These are phyloP conservation scores for Aspergillus sp. DNA, from an alignment of 2,329 filamentous ascomycete species.

Conservation along the genomic window DNA sequence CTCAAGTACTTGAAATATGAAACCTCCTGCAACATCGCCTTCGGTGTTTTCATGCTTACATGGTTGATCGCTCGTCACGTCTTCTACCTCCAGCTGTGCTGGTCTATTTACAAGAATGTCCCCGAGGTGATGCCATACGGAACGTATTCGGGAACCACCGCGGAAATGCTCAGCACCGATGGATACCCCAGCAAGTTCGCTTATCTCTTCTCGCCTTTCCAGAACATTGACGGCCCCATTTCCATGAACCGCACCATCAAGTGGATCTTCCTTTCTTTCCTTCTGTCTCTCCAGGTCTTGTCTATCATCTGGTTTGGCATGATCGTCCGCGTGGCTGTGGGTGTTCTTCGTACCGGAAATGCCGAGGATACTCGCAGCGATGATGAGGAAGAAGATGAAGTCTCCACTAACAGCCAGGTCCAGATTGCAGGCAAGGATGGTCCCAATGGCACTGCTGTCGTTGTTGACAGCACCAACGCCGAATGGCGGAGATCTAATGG, in stretches of 20 bases:
- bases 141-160: slow-evolving; percentile 60
- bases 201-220: slow-evolving; percentile 71
- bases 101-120: slow-evolving; percentile 69
- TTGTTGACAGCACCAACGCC: slow-evolving; percentile 21
- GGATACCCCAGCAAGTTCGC: slow-evolving; percentile 42
- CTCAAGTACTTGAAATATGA: slow-evolving; percentile 83
- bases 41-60: slow-evolving; percentile 77
- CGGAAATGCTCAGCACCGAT: slow-evolving; percentile 28
- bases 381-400: slow-evolving; percentile 68
- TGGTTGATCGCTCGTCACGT: slow-evolving; percentile 85
- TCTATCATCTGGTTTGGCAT: slow-evolving; percentile 85
- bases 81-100: slow-evolving; percentile 73
- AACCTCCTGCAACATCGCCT: slow-evolving; percentile 72
- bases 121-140: slow-evolving; percentile 59
- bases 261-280: slow-evolving; percentile 69
- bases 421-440: slow-evolving; percentile 17
- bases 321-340: slow-evolving; percentile 77
- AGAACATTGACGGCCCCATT: slow-evolving; percentile 64
- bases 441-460: slow-evolving; percentile 14
- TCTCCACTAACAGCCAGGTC: slow-evolving; percentile 39
- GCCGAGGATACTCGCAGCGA: slow-evolving; percentile 88
- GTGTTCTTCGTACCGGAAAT: slow-evolving; percentile 67
- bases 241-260: slow-evolving; percentile 75
- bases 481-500: slow-evolving; percentile 32
- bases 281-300: slow-evolving; percentile 74